Base-by-base conservation (phyloP, 495 filamentous ascomycete species). In the Aspergillus biplanus region DNA sequence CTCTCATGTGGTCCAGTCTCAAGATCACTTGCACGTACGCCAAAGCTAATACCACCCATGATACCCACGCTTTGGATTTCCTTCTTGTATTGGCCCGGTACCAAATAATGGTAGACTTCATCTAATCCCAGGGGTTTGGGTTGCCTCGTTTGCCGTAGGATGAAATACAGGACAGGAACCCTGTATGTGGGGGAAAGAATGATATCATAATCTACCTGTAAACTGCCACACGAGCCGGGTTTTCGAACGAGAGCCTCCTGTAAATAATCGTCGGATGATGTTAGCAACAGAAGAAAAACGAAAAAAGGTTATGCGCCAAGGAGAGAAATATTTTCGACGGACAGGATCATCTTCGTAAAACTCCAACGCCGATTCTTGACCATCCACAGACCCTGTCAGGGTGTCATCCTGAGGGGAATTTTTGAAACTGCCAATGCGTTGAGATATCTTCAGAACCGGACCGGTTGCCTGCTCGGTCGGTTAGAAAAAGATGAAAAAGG, bases 11-110 rank as follows among this genome's bases (percentile, higher is more conserved):
- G 34, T 52, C 50, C 54, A 47, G 33, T 44, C 34, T 56, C 61
- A 21, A 56, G 59, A 68, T 61, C 37, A 61, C 50, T 59, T 58
- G 63, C 61, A 88, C 88, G 73, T 83, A 92, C 90, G 47, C 86
- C 89, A 68, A 88, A 83, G 64, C 89, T 91, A 71, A 96, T 87
- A 62, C 86, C 90, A 63, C 92, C 92, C 70, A 91, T 84, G 18
- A 86, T 76, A 44, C 90, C 90, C 44, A 83, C 79, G 50, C 63
- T 74, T 65, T 83, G 81, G 65, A 93, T 73, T 62, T 80, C 73
- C 48, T 75, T 70, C 67, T 82, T 85, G 73, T 84, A 86, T 56
- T 83, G 79, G 48, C 84, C 73, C 13, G 92, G 90, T 58, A 94
- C 89, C 46, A 93, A 79, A 50, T 81, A 78, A 46, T 83, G 77